phyloP scores from a whole-genome alignment of 768 basidiomycete genomes.

The Leccinum subgranulosum region DNA sequence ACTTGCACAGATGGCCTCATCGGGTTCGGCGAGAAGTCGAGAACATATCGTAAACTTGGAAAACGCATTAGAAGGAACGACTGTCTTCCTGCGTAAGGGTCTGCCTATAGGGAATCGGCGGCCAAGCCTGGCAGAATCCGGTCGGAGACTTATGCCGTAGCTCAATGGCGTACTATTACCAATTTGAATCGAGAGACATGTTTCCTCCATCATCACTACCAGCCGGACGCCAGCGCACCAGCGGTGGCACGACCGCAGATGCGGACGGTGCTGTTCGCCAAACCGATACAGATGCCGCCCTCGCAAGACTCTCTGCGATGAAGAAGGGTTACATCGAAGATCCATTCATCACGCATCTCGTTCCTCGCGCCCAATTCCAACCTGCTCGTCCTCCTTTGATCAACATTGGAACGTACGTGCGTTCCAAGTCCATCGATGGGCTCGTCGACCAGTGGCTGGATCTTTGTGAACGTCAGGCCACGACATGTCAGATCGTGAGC shows the following conservation, averaged over 20 bases:
- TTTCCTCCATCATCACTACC: slow-evolving; percentile 11
- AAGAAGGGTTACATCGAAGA: slow-evolving; percentile 78
- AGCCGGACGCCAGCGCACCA: slow-evolving; percentile 14
- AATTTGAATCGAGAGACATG: not conserved
- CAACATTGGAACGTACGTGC: slow-evolving; percentile 91
- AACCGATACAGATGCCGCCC: slow-evolving; percentile 80
- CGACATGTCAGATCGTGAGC: slow-evolving; percentile 82
- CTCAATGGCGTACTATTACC: not conserved
- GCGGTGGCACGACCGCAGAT: slow-evolving; percentile 30
- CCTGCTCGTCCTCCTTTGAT: slow-evolving; percentile 78
- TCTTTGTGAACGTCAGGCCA: slow-evolving; percentile 39
- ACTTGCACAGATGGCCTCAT: not conserved
- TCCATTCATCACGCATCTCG: slow-evolving; percentile 64
- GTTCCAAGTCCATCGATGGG: slow-evolving; percentile 74
- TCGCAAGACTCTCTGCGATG: slow-evolving; percentile 84
- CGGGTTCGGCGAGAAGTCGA: too few species aligned
- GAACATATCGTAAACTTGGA: too few species aligned
- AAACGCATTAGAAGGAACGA: not conserved
- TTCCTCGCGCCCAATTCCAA: slow-evolving; percentile 63
- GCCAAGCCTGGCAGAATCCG: too few species aligned
- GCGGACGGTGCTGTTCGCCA: slow-evolving; percentile 63
- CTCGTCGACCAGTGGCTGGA: slow-evolving; percentile 68
- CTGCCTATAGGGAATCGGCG: too few species aligned
- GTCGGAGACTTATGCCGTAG: not conserved
- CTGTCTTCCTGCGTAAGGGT: too few species aligned